phyloP scores from a whole-genome alignment of 495 filamentous ascomycete genomes.

The Podospora pseudopauciseta region DNA sequence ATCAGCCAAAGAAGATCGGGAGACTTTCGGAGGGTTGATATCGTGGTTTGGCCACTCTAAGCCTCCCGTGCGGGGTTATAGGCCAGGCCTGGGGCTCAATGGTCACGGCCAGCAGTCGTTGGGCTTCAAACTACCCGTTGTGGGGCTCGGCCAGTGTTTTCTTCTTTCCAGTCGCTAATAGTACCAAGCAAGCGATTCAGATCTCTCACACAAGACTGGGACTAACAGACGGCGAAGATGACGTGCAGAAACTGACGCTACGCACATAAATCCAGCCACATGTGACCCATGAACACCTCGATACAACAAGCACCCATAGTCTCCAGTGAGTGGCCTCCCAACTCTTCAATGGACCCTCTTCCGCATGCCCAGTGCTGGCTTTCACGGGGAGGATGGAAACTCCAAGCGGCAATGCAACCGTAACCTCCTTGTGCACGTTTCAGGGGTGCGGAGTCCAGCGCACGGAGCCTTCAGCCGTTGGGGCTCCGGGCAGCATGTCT shows the following conservation, averaged over 20 bases:
- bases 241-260: not conserved
- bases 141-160: not conserved
- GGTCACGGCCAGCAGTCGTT: not conserved
- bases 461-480: slow-evolving; percentile 9
- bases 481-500: slow-evolving; percentile 1
- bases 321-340: not conserved
- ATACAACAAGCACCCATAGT: no score
- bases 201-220: not conserved
- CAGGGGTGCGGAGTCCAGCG: slow-evolving; percentile 6
- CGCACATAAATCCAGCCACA: not conserved
- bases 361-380: not conserved
- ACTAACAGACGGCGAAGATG: not conserved
- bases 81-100: not conserved
- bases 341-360: not conserved
- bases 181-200: not conserved
- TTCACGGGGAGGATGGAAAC: not conserved
- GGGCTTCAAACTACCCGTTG: not conserved
- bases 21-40: not conserved
- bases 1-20: not conserved
- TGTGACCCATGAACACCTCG: no score
- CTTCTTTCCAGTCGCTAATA: not conserved
- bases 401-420: not conserved
- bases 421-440: not conserved
- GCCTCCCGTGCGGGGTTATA: no score
- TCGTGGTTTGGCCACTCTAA: not conserved